Base-by-base conservation (phyloP, 306 rosid genomes). In the Prunus fruticosa region DNA sequence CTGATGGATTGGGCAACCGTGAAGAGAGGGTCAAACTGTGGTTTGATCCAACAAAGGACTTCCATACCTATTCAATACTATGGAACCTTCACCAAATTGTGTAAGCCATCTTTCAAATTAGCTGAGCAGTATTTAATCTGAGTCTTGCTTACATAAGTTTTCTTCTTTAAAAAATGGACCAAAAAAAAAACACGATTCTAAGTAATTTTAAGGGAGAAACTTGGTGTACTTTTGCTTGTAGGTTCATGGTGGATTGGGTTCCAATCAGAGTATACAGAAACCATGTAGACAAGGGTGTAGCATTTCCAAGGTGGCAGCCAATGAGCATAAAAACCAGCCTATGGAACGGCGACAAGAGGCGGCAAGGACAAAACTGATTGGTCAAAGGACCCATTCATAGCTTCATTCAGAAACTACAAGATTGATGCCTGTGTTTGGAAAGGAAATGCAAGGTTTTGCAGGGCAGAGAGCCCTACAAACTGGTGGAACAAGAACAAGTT, bases 31-130 rank as follows among this genome's bases (percentile, higher is more conserved):
- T 94, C 79, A 84, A 80, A 47, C 88, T 94, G 20, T 94, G 97
- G 98, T 94, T 94, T 87, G 98, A 94, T 90, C 98, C 98, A 28
- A 86, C 96, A 60, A 78, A 81, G 69, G 90, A 92, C 85, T 90
- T 89, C 71, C 98, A 94, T 56, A 90, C 95, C 64, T 92, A 94
- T 82, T 94, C 98, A 53, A 79, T 94, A 2, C 23, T 91, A 45
- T 94, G 98, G 97, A 94, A 94, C 86, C 78, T 89, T 77, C 88
- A 86, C 79, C 98, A 94, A 73, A 91, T 94, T 85, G 93, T 92
- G 98, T 92, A 86, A 78, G 96, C 45, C 54, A 16, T 15, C 62
- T 64, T 60, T 30, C 41, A 54, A 52, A 43, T 64, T 32, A 10
- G 16, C 64, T 23, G 3, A 60, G 12, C 75, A 45, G 25, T 43